phyloP scores from a whole-genome alignment of 495 filamentous ascomycete species.

The Xanthoparmelia taractica region DNA sequence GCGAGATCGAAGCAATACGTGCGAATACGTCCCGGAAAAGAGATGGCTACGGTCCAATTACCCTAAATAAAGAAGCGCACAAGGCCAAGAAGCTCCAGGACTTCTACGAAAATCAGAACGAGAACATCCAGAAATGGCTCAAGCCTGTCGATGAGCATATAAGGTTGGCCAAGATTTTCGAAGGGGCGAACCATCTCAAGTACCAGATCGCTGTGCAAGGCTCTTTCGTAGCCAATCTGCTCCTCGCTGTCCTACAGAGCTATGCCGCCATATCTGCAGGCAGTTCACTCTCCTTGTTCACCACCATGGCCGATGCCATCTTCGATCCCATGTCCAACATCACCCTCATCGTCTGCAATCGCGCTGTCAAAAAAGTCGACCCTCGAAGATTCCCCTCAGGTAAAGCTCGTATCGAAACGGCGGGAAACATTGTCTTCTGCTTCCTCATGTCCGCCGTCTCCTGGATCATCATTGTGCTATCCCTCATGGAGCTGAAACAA shows the following conservation, averaged over 20 bases:
- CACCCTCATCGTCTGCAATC: conserved; percentile 78
- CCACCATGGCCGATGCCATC: conserved; percentile 93
- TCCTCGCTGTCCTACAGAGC: conserved; percentile 71
- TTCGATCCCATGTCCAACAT: conserved; percentile 93
- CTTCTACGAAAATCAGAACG: conserved; percentile 90
- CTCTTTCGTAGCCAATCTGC: conserved; percentile 77
- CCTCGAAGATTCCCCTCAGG: conserved; percentile 85
- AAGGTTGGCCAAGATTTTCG: conserved; percentile 68
- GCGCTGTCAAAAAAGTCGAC: conserved; percentile 83
- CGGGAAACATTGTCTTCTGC: conserved; percentile 94
- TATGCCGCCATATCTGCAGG: conserved; percentile 77
- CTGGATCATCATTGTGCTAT: conserved; percentile 82
- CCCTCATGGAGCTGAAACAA: conserved; percentile 57
- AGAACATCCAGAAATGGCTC: conserved; percentile 83
- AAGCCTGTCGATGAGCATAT: conserved; percentile 91
- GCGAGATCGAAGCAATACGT: conserved; percentile 70
- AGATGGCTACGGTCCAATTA: conserved; percentile 41
- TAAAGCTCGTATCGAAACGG: conserved; percentile 91
- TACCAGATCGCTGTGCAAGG: conserved; percentile 85
- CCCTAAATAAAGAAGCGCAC: conserved; percentile 36
- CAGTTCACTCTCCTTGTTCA: conserved; percentile 86
- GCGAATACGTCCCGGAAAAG: conserved; percentile 80
- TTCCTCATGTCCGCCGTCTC: conserved; percentile 94
- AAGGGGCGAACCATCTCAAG: conserved; percentile 71
- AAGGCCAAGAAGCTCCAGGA: conserved; percentile 58